Evolutionary conservation across 2,329 filamentous ascomycete genomes (phyloP), one percentile per base, ranked within the genome.

Genomic region (Colletotrichum chrysophilum): DNA sequence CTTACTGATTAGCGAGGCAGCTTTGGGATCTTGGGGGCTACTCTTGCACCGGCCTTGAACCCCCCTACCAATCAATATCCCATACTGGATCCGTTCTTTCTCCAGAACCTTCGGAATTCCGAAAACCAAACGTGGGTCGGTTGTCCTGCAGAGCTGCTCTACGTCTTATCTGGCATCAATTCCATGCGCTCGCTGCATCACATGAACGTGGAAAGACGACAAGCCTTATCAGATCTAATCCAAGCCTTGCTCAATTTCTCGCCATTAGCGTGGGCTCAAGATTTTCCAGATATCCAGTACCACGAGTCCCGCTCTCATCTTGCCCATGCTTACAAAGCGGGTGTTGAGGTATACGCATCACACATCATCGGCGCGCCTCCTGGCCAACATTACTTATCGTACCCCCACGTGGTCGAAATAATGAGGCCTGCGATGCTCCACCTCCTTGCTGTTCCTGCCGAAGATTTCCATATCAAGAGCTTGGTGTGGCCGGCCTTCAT

Each of bases 401-500:
- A n/a, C 8, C 18, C 18, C 12, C 16, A 66, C 14, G 16, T 66
- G 2, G 18, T 48, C 13, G 61, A 24, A 36, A 56, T 14, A 24
- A 7, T 30, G 16, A 28, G 18, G 32, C 70, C 68, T 6, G 72
- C 68, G 12, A 75, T 75, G 62, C 16, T 71, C 18, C 72, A 66
- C 4, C 56, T 75, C 60, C 28, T 66, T 14, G 56, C 60, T 14
- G 61, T 75, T 10, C 13, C 68, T 12, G 58, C 52, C 3, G n/a
- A 66, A 30, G 72, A 75, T 28, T 66, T 75, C 28, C 72, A 75
- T 36, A 70, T 75, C 10, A 75, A 75, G 30, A 75, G 72, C n/a
- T 43, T 75, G 21, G 67, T 75, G 28, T 75, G 72, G 72, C 72
- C 67, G 18, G 68, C 67, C 4, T 75, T 75, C 21, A 48, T 75